Percentiles rank a stretch among this genome's conserved stretches.
Evolutionary conservation across 2,329 filamentous ascomycete species (phyloP).

Genomic region (Ophiocordyceps australis): DNA sequence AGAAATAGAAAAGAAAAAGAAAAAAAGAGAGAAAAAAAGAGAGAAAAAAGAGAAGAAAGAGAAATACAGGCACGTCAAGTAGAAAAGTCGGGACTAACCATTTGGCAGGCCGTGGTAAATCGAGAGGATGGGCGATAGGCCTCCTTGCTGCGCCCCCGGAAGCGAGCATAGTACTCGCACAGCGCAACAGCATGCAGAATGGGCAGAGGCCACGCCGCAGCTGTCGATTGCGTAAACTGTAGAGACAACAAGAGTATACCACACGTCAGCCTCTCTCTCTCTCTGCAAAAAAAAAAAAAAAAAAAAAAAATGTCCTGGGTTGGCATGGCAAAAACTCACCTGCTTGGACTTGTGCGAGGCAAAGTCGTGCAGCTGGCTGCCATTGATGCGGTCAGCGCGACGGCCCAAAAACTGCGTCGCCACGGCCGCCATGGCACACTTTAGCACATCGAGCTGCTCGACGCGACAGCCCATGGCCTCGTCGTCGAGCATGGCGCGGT

Average conservation of each 20-base stretch:
- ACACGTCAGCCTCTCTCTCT: too few species aligned
- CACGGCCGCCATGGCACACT: conserved; percentile 37
- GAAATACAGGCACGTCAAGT: conserved; percentile 6
- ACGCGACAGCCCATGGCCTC: conserved; percentile 8
- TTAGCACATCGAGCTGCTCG: conserved; percentile 23
- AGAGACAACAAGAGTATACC: too few species aligned
- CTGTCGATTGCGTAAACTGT: conserved; percentile 19
- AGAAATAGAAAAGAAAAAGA: conserved; percentile 8
- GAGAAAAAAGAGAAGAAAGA: conserved; percentile 11
- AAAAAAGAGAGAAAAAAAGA: conserved; percentile 9
- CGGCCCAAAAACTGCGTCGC: conserved; percentile 30
- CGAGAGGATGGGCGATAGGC: conserved; percentile 25
- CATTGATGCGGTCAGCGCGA: conserved; percentile 29
- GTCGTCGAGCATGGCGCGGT: conserved; percentile 24
- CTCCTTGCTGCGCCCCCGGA: conserved; percentile 29
- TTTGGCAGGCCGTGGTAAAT: conserved; percentile 32
- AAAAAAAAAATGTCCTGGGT: too few species aligned
- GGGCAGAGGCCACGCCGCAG: conserved; percentile 22
- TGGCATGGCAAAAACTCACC: too few species aligned
- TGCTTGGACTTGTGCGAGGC: conserved; percentile 29
- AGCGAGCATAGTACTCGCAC: conserved; percentile 35
- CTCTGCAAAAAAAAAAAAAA: too few species aligned
- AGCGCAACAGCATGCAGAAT: conserved; percentile 35
- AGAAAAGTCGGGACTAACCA: conserved; percentile 22
- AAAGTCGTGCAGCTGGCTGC: conserved; percentile 30